A percentile compares a stretch with the other conserved stretches of the same genome.
Evolutionary conservation across 208 protist genomes (phyloP).

Genomic region (Acanthamoeba polyphaga): DNA sequence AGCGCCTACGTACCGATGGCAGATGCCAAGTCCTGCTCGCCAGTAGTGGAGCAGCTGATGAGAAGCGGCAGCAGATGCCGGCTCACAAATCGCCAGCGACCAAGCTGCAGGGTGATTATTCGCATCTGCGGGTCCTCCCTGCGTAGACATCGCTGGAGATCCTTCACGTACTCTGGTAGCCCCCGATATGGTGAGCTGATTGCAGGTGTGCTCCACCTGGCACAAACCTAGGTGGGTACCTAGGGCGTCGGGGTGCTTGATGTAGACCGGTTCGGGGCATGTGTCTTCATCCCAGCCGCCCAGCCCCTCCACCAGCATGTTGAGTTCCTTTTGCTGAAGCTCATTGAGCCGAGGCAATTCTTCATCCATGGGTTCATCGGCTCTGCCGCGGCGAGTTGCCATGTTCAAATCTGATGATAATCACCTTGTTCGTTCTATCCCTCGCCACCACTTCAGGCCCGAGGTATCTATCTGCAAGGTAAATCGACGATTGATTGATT

Average conservation of each 20-base stretch:
- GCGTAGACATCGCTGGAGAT: conserved; percentile 40
- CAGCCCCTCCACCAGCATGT: not conserved
- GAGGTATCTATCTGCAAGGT: not conserved
- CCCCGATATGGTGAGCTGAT: no score
- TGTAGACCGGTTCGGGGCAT: not conserved
- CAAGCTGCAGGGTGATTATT: conserved; percentile 43
- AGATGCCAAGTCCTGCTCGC: conserved; percentile 12
- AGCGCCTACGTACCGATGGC: not conserved
- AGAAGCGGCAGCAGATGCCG: conserved; percentile 56
- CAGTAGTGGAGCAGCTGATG: not conserved
- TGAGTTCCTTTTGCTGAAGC: not conserved
- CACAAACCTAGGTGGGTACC: not conserved
- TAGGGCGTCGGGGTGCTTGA: not conserved
- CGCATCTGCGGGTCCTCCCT: conserved; percentile 38
- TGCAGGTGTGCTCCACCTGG: not conserved
- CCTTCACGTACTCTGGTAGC: conserved; percentile 14
- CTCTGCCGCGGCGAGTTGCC: not conserved
- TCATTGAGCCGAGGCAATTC: conserved; percentile 31
- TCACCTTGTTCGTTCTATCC: not conserved
- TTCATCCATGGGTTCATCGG: not conserved
- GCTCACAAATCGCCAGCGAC: conserved; percentile 42
- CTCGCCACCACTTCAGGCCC: not conserved
- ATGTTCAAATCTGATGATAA: not conserved
- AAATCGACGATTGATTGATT: not conserved
- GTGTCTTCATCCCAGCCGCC: conserved; percentile 35